Evolutionary conservation across 2,329 filamentous ascomycete genomes (phyloP).

Genomic region (Zalaria obscura): DNA sequence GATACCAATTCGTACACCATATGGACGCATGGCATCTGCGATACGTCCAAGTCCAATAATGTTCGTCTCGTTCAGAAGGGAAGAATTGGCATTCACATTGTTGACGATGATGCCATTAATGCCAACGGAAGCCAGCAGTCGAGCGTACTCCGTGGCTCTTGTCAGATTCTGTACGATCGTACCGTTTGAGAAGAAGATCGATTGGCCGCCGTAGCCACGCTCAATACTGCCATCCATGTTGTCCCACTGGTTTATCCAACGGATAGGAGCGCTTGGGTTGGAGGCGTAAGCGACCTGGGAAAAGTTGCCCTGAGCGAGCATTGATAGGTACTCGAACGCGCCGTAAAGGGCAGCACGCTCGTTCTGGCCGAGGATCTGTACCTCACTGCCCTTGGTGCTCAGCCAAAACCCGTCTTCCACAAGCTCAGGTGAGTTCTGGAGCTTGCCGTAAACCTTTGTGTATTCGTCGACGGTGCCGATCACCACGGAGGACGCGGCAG

Average conservation of each 20-base stretch:
- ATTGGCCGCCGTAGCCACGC: conserved; percentile 51
- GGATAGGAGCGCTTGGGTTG: conserved; percentile 46
- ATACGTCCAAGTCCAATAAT: conserved; percentile 47
- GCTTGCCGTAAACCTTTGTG: conserved; percentile 18
- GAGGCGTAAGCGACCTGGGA: conserved; percentile 32
- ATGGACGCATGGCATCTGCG: conserved; percentile 52
- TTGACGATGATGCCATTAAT: conserved; percentile 56
- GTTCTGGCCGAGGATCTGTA: conserved; percentile 50
- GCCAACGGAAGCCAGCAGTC: conserved; percentile 50
- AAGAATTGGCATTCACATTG: conserved; percentile 57
- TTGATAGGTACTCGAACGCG: conserved; percentile 52
- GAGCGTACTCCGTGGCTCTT: conserved; percentile 47
- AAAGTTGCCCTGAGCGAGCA: conserved; percentile 46
- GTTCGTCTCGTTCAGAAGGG: conserved; percentile 40
- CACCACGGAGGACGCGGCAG: conserved; percentile 23
- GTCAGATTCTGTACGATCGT: conserved; percentile 43
- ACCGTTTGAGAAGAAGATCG: conserved; percentile 52
- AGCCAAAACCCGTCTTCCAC: conserved; percentile 49
- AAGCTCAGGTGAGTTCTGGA: conserved; percentile 25
- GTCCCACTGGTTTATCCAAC: conserved; percentile 64
- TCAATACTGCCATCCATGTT: conserved; percentile 56
- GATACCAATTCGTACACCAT: conserved; percentile 50
- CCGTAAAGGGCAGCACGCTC: conserved; percentile 56
- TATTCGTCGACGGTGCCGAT: conserved; percentile 37
- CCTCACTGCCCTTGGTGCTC: conserved; percentile 27